Evolutionary conservation across 805 yeast species (phyloP).

Genomic region (Barnettozyma wickerhamii): DNA sequence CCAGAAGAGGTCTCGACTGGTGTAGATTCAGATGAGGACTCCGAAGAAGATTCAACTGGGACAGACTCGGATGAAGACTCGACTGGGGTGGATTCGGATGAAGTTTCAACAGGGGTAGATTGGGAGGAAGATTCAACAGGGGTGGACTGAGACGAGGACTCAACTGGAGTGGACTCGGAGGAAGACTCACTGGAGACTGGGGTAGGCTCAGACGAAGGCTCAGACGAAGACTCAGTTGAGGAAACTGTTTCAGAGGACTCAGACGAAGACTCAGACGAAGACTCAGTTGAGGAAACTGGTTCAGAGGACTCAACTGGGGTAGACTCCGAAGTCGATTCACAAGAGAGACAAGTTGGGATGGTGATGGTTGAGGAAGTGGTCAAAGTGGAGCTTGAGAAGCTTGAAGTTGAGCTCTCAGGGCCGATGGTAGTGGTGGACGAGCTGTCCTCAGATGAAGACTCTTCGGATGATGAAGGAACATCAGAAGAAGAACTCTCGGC

Average conservation of each 20-base stretch:
- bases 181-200: constrained; percentile 1
- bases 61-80: neutral
- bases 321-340: constrained; percentile 1
- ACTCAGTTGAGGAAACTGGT: neutral
- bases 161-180: neutral
- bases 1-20: neutral
- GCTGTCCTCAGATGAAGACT: neutral
- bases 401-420: neutral
- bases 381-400: neutral
- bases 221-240: constrained; percentile 5
- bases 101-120: neutral
- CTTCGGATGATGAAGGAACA: neutral
- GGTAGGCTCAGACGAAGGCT: constrained; percentile 5
- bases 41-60: too few species aligned
- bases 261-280: constrained; percentile 3
- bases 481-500: too few species aligned
- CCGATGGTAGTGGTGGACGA: neutral
- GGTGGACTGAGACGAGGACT: neutral
- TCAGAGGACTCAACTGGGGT: neutral
- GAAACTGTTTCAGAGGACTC: too few species aligned
- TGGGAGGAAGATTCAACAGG: neutral
- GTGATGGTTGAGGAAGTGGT: neutral
- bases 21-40: too few species aligned
- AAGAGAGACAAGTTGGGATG: neutral
- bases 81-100: neutral